Evolutionary conservation across 2,329 filamentous ascomycete species (phyloP).

Genomic region (Dothistroma pini): DNA sequence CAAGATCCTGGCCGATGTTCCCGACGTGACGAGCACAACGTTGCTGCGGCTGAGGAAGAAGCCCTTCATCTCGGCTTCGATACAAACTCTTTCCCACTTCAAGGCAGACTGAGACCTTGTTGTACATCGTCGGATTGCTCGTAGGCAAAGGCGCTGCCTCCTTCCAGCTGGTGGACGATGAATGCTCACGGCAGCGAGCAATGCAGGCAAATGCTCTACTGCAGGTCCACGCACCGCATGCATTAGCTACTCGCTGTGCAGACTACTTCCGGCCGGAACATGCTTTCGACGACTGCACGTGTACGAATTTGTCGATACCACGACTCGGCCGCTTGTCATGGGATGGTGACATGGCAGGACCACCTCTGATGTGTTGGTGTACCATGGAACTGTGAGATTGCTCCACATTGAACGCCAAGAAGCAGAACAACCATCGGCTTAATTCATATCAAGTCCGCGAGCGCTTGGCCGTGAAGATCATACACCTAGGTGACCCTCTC

Average conservation of each 20-base stretch:
- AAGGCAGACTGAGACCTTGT: background rate
- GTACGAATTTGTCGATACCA: background rate
- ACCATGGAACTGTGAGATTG: background rate
- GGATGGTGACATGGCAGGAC: background rate
- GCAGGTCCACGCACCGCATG: background rate
- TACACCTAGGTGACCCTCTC: background rate
- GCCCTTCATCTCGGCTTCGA: constrained; percentile 6
- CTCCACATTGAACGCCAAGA: background rate
- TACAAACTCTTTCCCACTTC: background rate
- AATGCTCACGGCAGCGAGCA: background rate
- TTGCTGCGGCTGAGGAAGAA: background rate
- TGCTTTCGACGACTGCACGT: background rate
- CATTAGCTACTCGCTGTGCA: background rate
- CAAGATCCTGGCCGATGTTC: background rate
- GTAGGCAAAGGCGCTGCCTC: background rate
- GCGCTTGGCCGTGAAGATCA: background rate
- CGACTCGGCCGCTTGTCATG: background rate
- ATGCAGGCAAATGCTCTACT: background rate
- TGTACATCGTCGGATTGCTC: background rate
- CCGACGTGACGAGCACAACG: background rate
- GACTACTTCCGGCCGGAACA: background rate
- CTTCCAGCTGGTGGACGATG: background rate
- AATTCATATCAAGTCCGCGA: background rate
- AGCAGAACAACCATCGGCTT: background rate
- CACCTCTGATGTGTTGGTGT: background rate